Base-by-base conservation (phyloP, 495 filamentous ascomycete species). In the Penicillium canescens region DNA sequence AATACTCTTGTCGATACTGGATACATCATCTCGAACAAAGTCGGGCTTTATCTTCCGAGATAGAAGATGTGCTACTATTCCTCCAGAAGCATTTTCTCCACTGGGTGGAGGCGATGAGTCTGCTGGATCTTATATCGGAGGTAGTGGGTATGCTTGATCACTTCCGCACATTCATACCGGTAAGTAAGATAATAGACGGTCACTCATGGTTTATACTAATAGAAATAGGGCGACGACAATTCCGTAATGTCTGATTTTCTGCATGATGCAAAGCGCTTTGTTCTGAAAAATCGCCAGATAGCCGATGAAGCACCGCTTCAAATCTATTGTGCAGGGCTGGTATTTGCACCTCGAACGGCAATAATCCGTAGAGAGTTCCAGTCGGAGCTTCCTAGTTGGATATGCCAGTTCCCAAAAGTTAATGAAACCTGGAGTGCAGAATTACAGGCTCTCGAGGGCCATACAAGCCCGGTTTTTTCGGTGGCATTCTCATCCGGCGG, bases 1-100 rank as follows among this genome's bases (percentile, higher is more conserved):
- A 59, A 52, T 73, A 79, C 50, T 61, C 69, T 33, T 79, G 72
- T 60, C 62, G 61, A 26, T 74, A 74, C 55, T 47, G 34, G 45
- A 24, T 47, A 37, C 10, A 47, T 18, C 45, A 47, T 13, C 31
- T 46, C 8, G 14, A 70, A 55, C 48, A 75, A 42, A 69, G 63
- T 34, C 48, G 64, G 20, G 3, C 24, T 36, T 14, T 24, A 14
- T n/a, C 72, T 49, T 37, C 52, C 34, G 61, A 72, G 43, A 46
- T 58, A 41, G 62, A 57, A 50, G 46, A 48, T 12, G 57, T 71
- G 9, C 34, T 67, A 46, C 18, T 21, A 9, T 80, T 80, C 36
- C 56, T 79, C 13, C 34, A 56, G 41, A 46, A 67, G 52, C 68
- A 43, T 18, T 18, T 18, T 1, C 1, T 18, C 1, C 18, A 18